Evolutionary conservation across 2,329 filamentous ascomycete genomes (phyloP), one percentile per base, ranked within the genome.

Genomic region (Tolypocladium guangdongense): DNA sequence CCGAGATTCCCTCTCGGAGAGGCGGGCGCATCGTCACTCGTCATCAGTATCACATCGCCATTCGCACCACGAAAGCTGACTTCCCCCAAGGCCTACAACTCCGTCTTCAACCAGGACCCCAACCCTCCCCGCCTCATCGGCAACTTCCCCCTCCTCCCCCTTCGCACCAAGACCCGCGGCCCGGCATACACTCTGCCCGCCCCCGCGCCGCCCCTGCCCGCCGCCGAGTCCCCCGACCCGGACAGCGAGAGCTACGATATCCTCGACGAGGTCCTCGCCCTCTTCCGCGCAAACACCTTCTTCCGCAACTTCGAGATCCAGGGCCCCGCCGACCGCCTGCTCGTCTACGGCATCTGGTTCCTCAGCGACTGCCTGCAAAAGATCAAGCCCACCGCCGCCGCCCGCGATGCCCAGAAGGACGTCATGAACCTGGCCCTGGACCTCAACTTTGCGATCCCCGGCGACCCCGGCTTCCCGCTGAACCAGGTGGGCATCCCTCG

Each of bases 291-390:
- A 64, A 97, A 99, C 77, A 96, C 92, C 56, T 92, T 99, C 73
- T 99, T 97, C 80, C 88, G 93, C 65, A 99, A 97, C 80, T 99
- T 99, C 65, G 93, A 97, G 78, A 95, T 97, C 76, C 92, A 96
- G 74, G 93, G 93, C 16, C 88, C 90, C 30, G 92, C 93, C 55
- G 93, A 99, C 73, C 82, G 93, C 41, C 83, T 97, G 65, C 80
- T 99, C 61, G 91, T 97, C 66, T 99, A 99, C 74, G 92, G 92
- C 58, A 99, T 96, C 69, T 80, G 95, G 67, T 97, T 92, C 72
- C 81, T 97, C 64, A 92, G 86, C 72, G 91, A 97, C 71, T 91
- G 90, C 64, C 75, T 99, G 67, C 77, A 79, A 64, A 95, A 93
- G 79, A 90, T 97, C 67, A 89, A 86, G 74, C 86, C 90, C 14